Base-by-base conservation (phyloP, 306 rosid species). In the Inga oerstediana region DNA sequence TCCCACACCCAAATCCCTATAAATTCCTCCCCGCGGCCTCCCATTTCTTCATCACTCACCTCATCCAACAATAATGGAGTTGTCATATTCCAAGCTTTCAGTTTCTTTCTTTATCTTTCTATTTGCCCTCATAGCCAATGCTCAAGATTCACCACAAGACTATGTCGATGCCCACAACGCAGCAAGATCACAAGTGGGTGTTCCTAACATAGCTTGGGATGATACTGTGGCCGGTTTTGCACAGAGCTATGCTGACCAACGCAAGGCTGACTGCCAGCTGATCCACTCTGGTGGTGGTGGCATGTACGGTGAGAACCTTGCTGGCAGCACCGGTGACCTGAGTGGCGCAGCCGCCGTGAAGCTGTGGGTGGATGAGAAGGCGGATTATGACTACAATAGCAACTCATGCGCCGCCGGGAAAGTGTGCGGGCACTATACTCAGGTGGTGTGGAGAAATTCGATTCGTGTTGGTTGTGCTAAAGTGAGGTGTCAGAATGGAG, bases 351-450 rank as follows among this genome's bases (percentile, higher is more conserved):
- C 1, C 11, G 66, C 66, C 6, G 66, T 59, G 30, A 64, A 69
- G 14, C 0, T 90, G 87, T 93, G 93, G 93, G 87, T 84, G 4
- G 37, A 1, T 0, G 91, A 91, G 86, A 90, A 85, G 67, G 43
- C 76, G 0, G 0, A 77, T 34, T 93, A 88, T 52, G 11, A 84
- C 16, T 84, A 91, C 82, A 82, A 54, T 35, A 73, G 77, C 2
- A 93, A 93, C 84, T 10, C 81, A 0, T 93, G 94, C 16, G 79
- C 37, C 8, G 45, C 19, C 1, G 91, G 88, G 1, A 58, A 67
- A 54, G 0, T 2, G 35, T 91, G 93, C 41, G 45, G 80, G 3
- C 92, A 91, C 70, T 91, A 89, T 16, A 88, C 90, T n/a, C 93
- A 88, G 10, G 86, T 91, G 27, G 87, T 91, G 2, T 91, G 93